These are phyloP conservation scores for Erodium maritimum DNA, from an alignment of 345 rosid genomes.

Conservation along the genomic window DNA sequence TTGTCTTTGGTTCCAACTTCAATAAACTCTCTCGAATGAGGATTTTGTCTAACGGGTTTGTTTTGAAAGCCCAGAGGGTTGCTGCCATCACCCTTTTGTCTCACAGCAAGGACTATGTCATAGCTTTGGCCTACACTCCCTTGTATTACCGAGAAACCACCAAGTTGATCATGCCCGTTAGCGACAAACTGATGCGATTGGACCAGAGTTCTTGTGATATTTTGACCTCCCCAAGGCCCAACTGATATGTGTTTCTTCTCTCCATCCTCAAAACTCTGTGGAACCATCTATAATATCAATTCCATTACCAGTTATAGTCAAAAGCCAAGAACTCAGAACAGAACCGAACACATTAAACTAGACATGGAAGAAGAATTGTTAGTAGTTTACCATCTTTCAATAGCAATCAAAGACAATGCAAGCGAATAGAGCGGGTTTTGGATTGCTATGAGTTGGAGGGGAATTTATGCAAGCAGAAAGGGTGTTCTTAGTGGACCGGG, in stretches of 20 bases:
- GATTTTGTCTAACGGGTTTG: slow-evolving; percentile 9
- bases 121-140: slow-evolving; percentile 54
- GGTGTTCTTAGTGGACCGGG: slow-evolving; percentile 4
- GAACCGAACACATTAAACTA: slow-evolving; percentile 1
- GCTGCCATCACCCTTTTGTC: slow-evolving; percentile 37
- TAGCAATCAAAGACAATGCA: background rate
- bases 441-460: slow-evolving; percentile 12
- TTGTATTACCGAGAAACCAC: slow-evolving; percentile 52
- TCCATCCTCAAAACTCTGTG: slow-evolving; percentile 33
- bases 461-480: slow-evolving; percentile 30
- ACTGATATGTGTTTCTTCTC: slow-evolving; percentile 38
- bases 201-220: slow-evolving; percentile 11
- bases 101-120: slow-evolving; percentile 65
- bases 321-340: background rate
- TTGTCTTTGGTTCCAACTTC: slow-evolving; percentile 26
- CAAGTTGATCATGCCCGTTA: slow-evolving; percentile 27
- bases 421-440: slow-evolving; percentile 10
- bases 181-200: slow-evolving; percentile 16
- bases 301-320: too few relatives aligned
- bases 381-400: slow-evolving; percentile 26
- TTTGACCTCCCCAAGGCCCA: slow-evolving; percentile 89
- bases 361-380: too few relatives aligned
- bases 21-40: slow-evolving; percentile 7
- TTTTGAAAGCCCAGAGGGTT: slow-evolving; percentile 6
- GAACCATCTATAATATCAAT: slow-evolving; percentile 4